Evolutionary conservation across 2,329 filamentous ascomycete genomes (phyloP).

Genomic region (Aspergillus transmontanensis): DNA sequence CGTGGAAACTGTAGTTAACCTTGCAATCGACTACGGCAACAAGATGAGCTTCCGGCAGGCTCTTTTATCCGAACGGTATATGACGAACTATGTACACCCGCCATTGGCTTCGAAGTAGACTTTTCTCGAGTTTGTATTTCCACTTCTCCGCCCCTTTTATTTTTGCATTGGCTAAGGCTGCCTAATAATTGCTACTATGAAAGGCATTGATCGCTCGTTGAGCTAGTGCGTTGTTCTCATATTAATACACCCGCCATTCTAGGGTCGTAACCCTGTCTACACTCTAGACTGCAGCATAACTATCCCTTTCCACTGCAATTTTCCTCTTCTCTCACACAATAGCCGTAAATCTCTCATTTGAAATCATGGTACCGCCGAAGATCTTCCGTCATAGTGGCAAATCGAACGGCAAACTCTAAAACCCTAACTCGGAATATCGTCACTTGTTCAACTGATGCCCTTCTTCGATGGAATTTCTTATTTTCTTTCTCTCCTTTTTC

Average conservation of each 20-base stretch:
- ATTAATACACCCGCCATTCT: not conserved
- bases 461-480: not conserved
- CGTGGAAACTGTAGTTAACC: not conserved
- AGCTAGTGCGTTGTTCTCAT: not conserved
- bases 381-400: slow-evolving; percentile 3
- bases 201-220: not conserved
- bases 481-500: too few species aligned
- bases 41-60: not conserved
- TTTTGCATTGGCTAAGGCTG: too few species aligned
- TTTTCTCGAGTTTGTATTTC: not conserved
- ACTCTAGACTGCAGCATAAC: not conserved
- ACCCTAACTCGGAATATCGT: not conserved
- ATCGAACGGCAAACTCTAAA: not conserved
- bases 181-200: not conserved
- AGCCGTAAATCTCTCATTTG: not conserved
- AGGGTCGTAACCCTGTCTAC: not conserved
- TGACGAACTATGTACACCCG: not conserved
- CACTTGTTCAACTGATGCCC: not conserved
- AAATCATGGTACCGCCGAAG: not conserved
- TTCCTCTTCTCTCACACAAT: not conserved
- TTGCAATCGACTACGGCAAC: not conserved
- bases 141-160: not conserved
- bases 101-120: not conserved
- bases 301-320: too few species aligned
- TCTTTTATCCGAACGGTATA: not conserved